Evolutionary conservation across 129 eudicot species (phyloP).

Genomic region (Calendula officinalis): DNA sequence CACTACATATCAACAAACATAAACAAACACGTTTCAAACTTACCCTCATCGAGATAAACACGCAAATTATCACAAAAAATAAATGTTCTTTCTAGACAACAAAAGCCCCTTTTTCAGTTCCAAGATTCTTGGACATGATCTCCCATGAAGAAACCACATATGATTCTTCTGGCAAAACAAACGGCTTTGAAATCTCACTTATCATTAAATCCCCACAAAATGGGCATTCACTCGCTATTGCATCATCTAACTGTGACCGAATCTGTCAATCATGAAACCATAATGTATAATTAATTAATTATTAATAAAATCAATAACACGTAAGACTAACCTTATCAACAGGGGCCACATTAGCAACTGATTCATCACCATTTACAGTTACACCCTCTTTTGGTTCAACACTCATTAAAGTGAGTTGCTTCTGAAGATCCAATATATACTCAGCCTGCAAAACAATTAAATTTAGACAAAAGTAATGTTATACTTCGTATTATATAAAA

Average conservation of each 20-base stretch:
- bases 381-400: slow-evolving; percentile 53
- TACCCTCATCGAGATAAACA: background rate
- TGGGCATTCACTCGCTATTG: slow-evolving; percentile 93
- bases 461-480: background rate
- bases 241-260: slow-evolving; percentile 88
- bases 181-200: slow-evolving; percentile 79
- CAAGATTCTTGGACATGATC: slow-evolving; percentile 47
- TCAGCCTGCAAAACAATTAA: slow-evolving; percentile 64
- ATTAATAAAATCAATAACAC: background rate
- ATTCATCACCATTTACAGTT: slow-evolving; percentile 55
- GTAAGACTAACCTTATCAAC: slow-evolving; percentile 58
- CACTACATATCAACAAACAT: slow-evolving; percentile 16
- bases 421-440: slow-evolving; percentile 85
- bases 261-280: slow-evolving; percentile 43
- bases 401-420: slow-evolving; percentile 76
- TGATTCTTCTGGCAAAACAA: slow-evolving; percentile 64
- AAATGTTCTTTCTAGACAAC: slow-evolving; percentile 32
- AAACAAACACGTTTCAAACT: slow-evolving; percentile 10
- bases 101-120: slow-evolving; percentile 55
- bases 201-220: slow-evolving; percentile 97
- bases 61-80: background rate
- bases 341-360: slow-evolving; percentile 60
- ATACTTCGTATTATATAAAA: too few relatives aligned
- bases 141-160: slow-evolving; percentile 78
- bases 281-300: background rate